Conservation (phyloP, 768 basidiomycete genomes). For the Cystofilobasidium macerans region DNA sequence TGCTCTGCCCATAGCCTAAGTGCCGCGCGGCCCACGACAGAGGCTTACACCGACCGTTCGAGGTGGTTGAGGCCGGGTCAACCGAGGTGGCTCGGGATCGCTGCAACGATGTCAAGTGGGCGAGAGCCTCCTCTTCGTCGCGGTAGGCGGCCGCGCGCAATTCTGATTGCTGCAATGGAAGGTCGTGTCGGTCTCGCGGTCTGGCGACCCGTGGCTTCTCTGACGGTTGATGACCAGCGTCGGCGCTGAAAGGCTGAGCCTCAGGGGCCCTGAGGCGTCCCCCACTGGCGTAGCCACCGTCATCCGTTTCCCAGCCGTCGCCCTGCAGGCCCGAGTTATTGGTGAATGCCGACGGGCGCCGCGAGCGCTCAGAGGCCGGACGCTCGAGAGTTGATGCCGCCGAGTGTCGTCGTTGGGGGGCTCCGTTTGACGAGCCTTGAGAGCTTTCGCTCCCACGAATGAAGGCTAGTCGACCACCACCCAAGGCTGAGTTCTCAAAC, state of each 20-base stretch:
- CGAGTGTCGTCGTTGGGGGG: background rate
- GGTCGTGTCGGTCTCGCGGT: too few species aligned
- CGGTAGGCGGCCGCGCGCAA: background rate
- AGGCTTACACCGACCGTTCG: background rate
- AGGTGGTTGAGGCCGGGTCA: too few species aligned
- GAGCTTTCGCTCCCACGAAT: background rate
- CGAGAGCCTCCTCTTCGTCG: background rate
- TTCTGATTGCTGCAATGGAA: too few species aligned
- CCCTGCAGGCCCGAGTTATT: background rate
- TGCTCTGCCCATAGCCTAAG: slow-evolving; percentile 37
- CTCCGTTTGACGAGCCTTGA: background rate
- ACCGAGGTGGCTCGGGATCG: background rate
- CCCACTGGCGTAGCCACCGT: too few species aligned
- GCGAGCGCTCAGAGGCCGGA: background rate
- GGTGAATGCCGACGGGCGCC: background rate
- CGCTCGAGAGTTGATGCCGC: background rate
- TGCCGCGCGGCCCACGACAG: slow-evolving; percentile 24
- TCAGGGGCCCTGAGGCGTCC: too few species aligned
- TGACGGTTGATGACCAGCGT: too few species aligned
- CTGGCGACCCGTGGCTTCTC: too few species aligned
- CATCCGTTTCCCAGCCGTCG: background rate
- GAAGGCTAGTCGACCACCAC: background rate
- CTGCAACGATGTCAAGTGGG: background rate
- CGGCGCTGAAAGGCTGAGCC: too few species aligned
- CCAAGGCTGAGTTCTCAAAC: slow-evolving; percentile 10